These are phyloP conservation scores for Sphagnum fallax DNA, from an alignment of 228 moss, liverwort and hornwort genomes.

Conservation along the genomic window DNA sequence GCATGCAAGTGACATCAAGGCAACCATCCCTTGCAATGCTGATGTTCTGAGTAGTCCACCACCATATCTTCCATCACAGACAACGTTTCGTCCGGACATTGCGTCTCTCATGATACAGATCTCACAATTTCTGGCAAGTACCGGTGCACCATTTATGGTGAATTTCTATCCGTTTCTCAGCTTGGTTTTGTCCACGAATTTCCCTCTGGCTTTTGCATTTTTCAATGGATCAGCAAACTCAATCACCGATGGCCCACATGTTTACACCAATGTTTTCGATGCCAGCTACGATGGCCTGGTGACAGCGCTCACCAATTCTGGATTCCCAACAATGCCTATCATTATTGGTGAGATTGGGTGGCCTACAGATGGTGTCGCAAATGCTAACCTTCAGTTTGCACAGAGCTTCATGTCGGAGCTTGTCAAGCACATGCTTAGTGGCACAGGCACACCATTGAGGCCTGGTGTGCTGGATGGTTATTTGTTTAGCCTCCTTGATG, in stretches of 20 bases:
- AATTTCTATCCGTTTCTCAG: slow-evolving; percentile 90
- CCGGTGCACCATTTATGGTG: slow-evolving; percentile 65
- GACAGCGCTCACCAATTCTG: slow-evolving; percentile 41
- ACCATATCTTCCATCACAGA: slow-evolving; percentile 28
- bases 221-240: slow-evolving; percentile 30
- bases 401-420: slow-evolving; percentile 68
- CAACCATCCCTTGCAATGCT: slow-evolving; percentile 82
- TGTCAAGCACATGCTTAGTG: slow-evolving; percentile 55
- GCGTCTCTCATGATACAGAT: slow-evolving; percentile 48
- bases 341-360: slow-evolving; percentile 88
- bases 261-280: slow-evolving; percentile 76
- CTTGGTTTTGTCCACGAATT: slow-evolving; percentile 43
- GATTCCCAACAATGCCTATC: slow-evolving; percentile 56
- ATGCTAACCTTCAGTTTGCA: slow-evolving; percentile 40
- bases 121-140: slow-evolving; percentile 25
- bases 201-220: slow-evolving; percentile 73
- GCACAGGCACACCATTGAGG: slow-evolving; percentile 65
- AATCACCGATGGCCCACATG: slow-evolving; percentile 22
- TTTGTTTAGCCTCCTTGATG: slow-evolving; percentile 86
- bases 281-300: slow-evolving; percentile 81
- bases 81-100: slow-evolving; percentile 64
- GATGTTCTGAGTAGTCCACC: slow-evolving; percentile 40
- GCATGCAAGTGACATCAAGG: slow-evolving; percentile 26
- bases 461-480: slow-evolving; percentile 67
- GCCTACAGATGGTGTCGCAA: slow-evolving; percentile 78